Base-by-base conservation (phyloP, 495 filamentous ascomycete genomes). In the Umbilicaria muhlenbergii region DNA sequence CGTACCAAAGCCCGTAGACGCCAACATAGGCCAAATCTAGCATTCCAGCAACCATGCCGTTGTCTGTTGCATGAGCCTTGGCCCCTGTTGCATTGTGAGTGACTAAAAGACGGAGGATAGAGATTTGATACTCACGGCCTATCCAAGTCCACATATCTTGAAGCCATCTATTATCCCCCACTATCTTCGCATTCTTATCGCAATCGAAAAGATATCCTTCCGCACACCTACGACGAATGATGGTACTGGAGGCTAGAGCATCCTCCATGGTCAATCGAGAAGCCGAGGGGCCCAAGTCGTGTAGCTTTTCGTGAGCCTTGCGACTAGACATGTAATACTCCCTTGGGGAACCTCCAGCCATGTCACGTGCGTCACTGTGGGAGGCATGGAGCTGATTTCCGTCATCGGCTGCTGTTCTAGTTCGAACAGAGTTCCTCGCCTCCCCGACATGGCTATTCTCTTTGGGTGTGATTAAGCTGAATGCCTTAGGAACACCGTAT, bases 1-100 rank as follows among this genome's bases (percentile, higher is more conserved):
- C 81, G 28, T 64, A 78, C 88, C 88, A 95, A 13, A 94, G 73
- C 33, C 71, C 73, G 42, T 73, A 67, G 35, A 96, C 78, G 3
- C 91, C 91, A 54, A 94, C 58, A 57, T 86, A 98, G 52, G 79
- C 86, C 34, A 94, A 58, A 51, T 95, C 91, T 5, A 94, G 59
- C 1, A 71, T 66, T 34, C 77, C 69, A n/a, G 73, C 63, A 36
- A 83, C 69, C 84, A 94, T 89, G 3, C 77, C 75, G 33, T 77
- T 73, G 39, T 78, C 69, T 17, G 67, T 61, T 12, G 83, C 82
- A 34, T 73, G 71, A 15, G 64, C 63, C 14, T 77, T 76, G 18
- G 82, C 80, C 31, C 77, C 84, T 80, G 51, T 4, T 19, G 32
- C 7, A n/a, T 31, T 36, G 39, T 65, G 47, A 65, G 58, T 32